A percentile compares a stretch with the other conserved stretches of the same genome.
phyloP scores from a whole-genome alignment of 768 basidiomycete species.

The Clitopilus hobsonii region DNA sequence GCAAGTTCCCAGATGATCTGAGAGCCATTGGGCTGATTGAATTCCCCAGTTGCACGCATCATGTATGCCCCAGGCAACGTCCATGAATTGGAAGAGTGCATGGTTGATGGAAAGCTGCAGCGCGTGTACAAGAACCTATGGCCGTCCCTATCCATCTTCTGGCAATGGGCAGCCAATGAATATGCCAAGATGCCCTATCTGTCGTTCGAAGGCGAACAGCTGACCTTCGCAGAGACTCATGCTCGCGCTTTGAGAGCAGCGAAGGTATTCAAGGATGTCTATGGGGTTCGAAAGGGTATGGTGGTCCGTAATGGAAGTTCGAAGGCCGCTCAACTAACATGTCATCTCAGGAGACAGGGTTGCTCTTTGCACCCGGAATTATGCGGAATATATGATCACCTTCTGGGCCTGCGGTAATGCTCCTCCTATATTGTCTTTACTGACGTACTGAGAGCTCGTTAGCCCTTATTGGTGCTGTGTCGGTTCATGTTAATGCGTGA shows the following conservation, averaged over 20 bases:
- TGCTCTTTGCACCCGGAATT: constrained; percentile 45
- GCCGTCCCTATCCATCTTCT: constrained; percentile 45
- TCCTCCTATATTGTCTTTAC: not conserved
- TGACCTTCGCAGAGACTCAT: constrained; percentile 36
- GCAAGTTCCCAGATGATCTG: not conserved
- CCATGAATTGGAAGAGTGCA: constrained; percentile 36
- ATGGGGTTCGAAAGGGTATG: constrained; percentile 44
- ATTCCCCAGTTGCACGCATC: constrained; percentile 25
- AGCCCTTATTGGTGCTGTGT: constrained; percentile 46
- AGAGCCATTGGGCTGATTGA: not conserved
- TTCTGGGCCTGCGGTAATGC: constrained; percentile 46
- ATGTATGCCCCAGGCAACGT: constrained; percentile 33
- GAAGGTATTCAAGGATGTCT: constrained; percentile 30
- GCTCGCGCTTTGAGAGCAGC: constrained; percentile 31
- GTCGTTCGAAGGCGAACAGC: constrained; percentile 43
- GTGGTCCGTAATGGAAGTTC: not conserved
- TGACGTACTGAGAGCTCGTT: not conserved
- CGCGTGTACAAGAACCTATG: constrained; percentile 50
- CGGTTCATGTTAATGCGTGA: constrained; percentile 43
- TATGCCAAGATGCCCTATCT: constrained; percentile 38
- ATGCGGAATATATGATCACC: constrained; percentile 37
- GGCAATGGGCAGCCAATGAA: constrained; percentile 31
- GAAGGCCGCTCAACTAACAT: not conserved
- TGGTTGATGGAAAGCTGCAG: constrained; percentile 40
- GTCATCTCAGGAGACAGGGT: constrained; percentile 33